Percentiles rank a stretch among this genome's conserved stretches.
Conservation (phyloP, 441 rosid genomes). For the Croton setiger region DNA sequence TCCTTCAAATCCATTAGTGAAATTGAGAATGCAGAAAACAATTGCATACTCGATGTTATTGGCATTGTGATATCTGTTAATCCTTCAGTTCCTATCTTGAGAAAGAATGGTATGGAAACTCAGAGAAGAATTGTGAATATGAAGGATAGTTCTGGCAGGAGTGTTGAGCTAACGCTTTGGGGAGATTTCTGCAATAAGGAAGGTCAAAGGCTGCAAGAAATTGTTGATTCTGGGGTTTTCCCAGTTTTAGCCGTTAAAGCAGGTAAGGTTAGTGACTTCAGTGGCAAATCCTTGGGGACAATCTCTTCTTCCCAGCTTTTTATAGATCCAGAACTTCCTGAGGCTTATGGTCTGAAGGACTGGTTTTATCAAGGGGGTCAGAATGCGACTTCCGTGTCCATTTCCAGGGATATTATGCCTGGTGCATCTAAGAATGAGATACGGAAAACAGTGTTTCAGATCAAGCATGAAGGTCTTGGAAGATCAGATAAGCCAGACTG, state of each 20-base stretch:
- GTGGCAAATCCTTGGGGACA: conserved; percentile 73
- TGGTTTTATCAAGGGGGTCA: conserved; percentile 82
- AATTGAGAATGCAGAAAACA: conserved; percentile 63
- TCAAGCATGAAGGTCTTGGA: conserved; percentile 83
- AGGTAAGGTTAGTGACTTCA: conserved; percentile 77
- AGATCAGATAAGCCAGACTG: conserved; percentile 85
- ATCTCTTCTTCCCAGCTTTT: conserved; percentile 76
- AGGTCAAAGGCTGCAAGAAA: conserved; percentile 69
- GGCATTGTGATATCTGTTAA: conserved; percentile 64
- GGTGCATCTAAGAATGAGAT: conserved; percentile 56
- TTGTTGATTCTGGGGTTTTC: conserved; percentile 51
- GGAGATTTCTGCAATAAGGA: conserved; percentile 80
- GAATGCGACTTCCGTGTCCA: conserved; percentile 53
- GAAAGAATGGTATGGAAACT: conserved; percentile 93
- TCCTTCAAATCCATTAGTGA: conserved; percentile 66
- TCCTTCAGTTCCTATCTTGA: conserved; percentile 65
- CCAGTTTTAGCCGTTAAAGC: conserved; percentile 84
- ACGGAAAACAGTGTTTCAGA: conserved; percentile 66
- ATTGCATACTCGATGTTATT: conserved; percentile 60
- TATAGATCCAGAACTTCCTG: conserved; percentile 73
- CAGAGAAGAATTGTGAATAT: conserved; percentile 69
- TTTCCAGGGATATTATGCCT: conserved; percentile 64
- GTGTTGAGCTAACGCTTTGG: conserved; percentile 77
- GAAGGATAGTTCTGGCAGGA: conserved; percentile 72
- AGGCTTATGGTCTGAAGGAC: conserved; percentile 54